Conservation (phyloP, 805 yeast species). For the Myxozyma kluyveri region DNA sequence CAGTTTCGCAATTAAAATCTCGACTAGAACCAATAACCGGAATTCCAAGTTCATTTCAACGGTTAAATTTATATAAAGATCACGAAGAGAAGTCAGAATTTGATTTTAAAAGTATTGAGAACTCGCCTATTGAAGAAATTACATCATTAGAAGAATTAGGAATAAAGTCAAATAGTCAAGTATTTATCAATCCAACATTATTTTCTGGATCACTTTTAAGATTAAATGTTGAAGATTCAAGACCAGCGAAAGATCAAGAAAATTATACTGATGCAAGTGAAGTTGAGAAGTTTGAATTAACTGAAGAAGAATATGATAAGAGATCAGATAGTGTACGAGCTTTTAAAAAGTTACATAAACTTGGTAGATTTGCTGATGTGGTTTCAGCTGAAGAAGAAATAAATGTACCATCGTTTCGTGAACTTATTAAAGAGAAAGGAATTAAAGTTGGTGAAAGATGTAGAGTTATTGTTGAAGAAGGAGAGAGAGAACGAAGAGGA, state of each 20-base stretch:
- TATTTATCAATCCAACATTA: no score
- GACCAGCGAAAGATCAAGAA: constrained; percentile 35
- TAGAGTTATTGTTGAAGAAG: constrained; percentile 33
- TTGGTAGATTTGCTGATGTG: constrained; percentile 57
- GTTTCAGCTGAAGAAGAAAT: not conserved
- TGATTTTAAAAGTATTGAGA: not conserved
- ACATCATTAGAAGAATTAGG: constrained; percentile 3
- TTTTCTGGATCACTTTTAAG: constrained; percentile 11
- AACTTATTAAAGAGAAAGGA: constrained; percentile 2
- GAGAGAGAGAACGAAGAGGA: constrained; percentile 60
- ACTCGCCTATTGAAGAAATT: constrained; percentile 15
- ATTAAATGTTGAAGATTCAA: constrained; percentile 41
- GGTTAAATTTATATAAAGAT: constrained; percentile 24
- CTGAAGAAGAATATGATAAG: constrained; percentile 60
- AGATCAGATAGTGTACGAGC: constrained; percentile 62
- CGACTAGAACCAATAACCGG: constrained; percentile 73
- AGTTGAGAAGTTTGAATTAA: constrained; percentile 47
- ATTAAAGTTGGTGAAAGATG: constrained; percentile 53
- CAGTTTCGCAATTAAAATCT: constrained; percentile 49
- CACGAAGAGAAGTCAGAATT: constrained; percentile 6
- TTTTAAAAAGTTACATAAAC: constrained; percentile 68
- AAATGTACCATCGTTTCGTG: not conserved
- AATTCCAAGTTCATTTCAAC: constrained; percentile 57
- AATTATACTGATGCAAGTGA: constrained; percentile 39
- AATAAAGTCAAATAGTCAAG: no score